These are phyloP conservation scores for Schizosaccharomyces octosporus DNA, from an alignment of 805 yeast species.

Conservation along the genomic window DNA sequence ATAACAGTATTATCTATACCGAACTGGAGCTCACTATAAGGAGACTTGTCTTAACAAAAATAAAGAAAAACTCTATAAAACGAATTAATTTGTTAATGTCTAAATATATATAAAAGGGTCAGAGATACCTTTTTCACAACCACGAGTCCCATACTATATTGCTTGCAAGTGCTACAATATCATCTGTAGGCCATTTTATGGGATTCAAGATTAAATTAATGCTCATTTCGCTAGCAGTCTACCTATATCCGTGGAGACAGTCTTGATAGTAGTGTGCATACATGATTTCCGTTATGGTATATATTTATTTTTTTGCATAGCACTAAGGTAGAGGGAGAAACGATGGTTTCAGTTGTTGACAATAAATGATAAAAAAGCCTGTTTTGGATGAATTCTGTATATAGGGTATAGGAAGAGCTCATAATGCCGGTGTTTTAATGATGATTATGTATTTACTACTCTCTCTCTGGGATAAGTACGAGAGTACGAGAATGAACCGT, in stretches of 20 bases:
- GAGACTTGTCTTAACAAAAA: no score
- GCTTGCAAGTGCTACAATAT: not conserved
- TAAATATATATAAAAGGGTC: no score
- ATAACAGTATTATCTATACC: not conserved
- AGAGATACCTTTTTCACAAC: not conserved
- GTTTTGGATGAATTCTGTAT: no score
- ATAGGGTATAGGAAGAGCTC: no score
- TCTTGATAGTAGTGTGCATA: conserved; percentile 2
- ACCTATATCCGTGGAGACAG: not conserved
- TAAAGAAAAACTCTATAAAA: no score
- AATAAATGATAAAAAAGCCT: no score
- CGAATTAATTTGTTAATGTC: no score
- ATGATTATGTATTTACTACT: no score
- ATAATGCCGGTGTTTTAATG: no score
- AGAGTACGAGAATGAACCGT: no score
- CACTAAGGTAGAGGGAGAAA: not conserved
- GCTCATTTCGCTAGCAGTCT: conserved; percentile 2
- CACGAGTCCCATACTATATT: not conserved
- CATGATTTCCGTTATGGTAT: not conserved
- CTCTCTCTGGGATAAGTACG: no score
- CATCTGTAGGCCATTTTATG: not conserved
- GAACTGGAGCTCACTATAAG: not conserved
- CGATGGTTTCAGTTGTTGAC: not conserved
- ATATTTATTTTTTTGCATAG: not conserved
- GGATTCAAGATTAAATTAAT: not conserved